phyloP scores from a whole-genome alignment of 345 rosid species.

The Murraya paniculata region DNA sequence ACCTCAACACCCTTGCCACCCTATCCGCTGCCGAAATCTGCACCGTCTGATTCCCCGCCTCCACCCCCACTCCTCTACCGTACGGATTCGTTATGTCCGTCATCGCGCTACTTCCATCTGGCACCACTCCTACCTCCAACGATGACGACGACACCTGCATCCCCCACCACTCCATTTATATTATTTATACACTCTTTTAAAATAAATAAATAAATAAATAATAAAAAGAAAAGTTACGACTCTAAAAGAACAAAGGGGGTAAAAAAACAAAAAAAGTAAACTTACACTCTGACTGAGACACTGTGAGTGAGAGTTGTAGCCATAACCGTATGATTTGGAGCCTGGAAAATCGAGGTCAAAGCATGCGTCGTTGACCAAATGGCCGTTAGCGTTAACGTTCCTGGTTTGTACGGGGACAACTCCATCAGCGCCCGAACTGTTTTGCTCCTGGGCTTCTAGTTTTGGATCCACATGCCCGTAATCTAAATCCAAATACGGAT shows the following conservation, averaged over 20 bases:
- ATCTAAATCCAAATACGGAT: constrained; percentile 78
- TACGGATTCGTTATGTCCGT: constrained; percentile 63
- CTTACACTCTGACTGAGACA: constrained; percentile 76
- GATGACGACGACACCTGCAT: constrained; percentile 86
- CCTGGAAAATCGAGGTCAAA: constrained; percentile 60
- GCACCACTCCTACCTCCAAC: constrained; percentile 86
- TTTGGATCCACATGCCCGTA: constrained; percentile 59
- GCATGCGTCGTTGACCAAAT: constrained; percentile 45
- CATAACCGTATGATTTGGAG: constrained; percentile 43
- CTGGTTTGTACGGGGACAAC: constrained; percentile 75
- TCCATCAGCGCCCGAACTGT: constrained; percentile 78
- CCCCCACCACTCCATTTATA: background rate
- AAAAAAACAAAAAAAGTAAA: background rate
- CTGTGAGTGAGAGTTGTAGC: constrained; percentile 31
- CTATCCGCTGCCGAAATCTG: constrained; percentile 76
- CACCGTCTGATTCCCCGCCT: constrained; percentile 44
- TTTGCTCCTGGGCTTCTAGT: constrained; percentile 64
- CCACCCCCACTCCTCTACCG: constrained; percentile 47
- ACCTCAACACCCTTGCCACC: constrained; percentile 92
- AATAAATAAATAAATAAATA: background rate
- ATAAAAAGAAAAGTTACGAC: background rate
- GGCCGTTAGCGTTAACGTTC: constrained; percentile 28
- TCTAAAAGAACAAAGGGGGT: no score
- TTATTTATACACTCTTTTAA: background rate
- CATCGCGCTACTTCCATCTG: constrained; percentile 58